Conservation (phyloP, 140 eudicot species). For the Ambrosia hybrid region DNA sequence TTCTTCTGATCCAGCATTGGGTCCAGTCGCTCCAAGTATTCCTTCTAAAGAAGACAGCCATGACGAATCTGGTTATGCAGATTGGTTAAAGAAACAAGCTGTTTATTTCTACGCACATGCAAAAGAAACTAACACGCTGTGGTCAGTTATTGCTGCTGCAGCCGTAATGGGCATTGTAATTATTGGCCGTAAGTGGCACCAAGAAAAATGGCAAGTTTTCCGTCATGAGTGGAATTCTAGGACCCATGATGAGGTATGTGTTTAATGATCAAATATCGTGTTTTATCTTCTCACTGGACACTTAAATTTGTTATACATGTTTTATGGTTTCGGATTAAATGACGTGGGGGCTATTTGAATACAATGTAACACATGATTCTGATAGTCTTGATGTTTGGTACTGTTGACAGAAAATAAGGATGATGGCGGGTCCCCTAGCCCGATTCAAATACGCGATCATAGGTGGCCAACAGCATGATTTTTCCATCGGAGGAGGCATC, state of each 20-base stretch:
- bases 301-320: no score
- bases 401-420: slow-evolving; percentile 55
- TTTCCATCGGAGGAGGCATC: slow-evolving; percentile 41
- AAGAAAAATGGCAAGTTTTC: slow-evolving; percentile 74
- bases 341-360: background rate
- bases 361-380: background rate
- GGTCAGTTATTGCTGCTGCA: slow-evolving; percentile 78
- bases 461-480: slow-evolving; percentile 56
- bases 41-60: slow-evolving; percentile 42
- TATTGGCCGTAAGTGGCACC: slow-evolving; percentile 74
- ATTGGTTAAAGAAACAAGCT: slow-evolving; percentile 81
- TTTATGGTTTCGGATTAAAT: no score
- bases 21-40: slow-evolving; percentile 27
- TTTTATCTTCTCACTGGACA: background rate
- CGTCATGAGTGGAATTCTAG: slow-evolving; percentile 52
- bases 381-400: background rate
- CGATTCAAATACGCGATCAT: slow-evolving; percentile 59
- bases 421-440: slow-evolving; percentile 59
- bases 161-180: slow-evolving; percentile 96
- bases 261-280: background rate
- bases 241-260: slow-evolving; percentile 59
- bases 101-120: slow-evolving; percentile 60
- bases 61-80: slow-evolving; percentile 49
- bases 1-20: slow-evolving; percentile 38
- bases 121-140: slow-evolving; percentile 67